Evolutionary conservation across 2,329 filamentous ascomycete species (phyloP), one percentile per base, ranked within the genome.

Genomic region (Fonsecaea erecta): DNA sequence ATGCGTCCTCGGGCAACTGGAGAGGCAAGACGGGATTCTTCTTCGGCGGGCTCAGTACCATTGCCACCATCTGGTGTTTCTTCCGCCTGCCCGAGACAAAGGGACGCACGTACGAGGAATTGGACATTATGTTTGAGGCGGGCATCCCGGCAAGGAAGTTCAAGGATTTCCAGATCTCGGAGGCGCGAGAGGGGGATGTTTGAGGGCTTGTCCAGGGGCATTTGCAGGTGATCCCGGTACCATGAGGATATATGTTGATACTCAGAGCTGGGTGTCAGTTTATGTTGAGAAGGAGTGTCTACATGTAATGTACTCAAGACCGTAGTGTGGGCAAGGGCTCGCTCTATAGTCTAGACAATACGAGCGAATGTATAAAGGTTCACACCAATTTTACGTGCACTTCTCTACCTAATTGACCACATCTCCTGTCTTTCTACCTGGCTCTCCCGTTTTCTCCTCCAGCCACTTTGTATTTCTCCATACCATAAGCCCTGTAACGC

Each of bases 11-110:
- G 26, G 67, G 67, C 56, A 76, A 81, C 53, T 73, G 77, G 60
- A 74, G 71, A 67, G 73, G 77, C 16, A 76, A 75, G 60, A 68
- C 68, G 0, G 73, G 72, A 0, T 79, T 79, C 62, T 76, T 95
- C 81, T 92, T 92, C 89, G 88, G 86, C 14, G 90, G 88, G 1
- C 82, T 80, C 4, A 78, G 78, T 3, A 28, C 73, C 2, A 73
- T 82, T 9, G 81, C 78, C 69, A 79, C 75, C 73, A 53, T 81
- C 4, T 69, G 72, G 68, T 79, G 79, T 1, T 65, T 52, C 52
- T 72, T 74, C 52, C 62, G 70, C 6, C 54, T 74, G 6, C 73
- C 73, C 5, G 73, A 74, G 57, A 71, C 70, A 2, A 62, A 62
- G 34, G 72, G 72, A 1, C 62, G 73, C 14, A 73, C 73, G 0